These are phyloP conservation scores for Brassica incana DNA, from an alignment of 345 rosid genomes.

Conservation along the genomic window DNA sequence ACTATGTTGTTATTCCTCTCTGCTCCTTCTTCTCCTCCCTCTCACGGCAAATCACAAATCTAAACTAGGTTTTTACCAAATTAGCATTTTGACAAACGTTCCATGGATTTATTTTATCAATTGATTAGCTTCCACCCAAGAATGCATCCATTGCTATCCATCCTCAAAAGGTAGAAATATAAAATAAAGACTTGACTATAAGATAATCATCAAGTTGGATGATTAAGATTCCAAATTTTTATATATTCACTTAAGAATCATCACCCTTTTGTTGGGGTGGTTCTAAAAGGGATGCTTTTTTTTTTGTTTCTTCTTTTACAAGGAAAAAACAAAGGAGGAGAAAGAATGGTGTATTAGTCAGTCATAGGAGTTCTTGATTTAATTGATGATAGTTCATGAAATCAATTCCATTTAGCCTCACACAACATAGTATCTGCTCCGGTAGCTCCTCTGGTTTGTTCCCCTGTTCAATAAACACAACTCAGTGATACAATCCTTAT, in stretches of 20 bases:
- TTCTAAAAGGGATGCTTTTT: conserved; percentile 25
- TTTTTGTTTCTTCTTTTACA: neutral
- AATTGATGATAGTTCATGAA: conserved; percentile 69
- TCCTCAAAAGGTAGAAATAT: neutral
- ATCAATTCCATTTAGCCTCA: conserved; percentile 74
- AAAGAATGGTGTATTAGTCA: conserved; percentile 31
- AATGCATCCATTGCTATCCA: neutral
- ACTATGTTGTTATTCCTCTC: no score
- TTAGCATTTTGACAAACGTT: no score
- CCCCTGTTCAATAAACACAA: conserved; percentile 53
- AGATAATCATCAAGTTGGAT: neutral
- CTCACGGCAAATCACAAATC: neutral
- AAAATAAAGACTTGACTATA: neutral
- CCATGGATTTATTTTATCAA: neutral
- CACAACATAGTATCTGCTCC: conserved; percentile 82
- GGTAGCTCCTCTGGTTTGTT: conserved; percentile 89
- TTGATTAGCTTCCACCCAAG: neutral
- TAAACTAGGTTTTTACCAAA: no score
- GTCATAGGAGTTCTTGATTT: conserved; percentile 45
- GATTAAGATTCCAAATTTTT: conserved; percentile 11
- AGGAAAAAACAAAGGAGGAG: conserved; percentile 5
- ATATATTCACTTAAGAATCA: conserved; percentile 33
- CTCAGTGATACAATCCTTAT: neutral
- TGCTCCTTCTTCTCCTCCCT: neutral
- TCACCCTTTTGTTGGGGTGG: conserved; percentile 12